Conservation (phyloP, 2,329 filamentous ascomycete genomes). For the Calonectria pseudoreteaudii region DNA sequence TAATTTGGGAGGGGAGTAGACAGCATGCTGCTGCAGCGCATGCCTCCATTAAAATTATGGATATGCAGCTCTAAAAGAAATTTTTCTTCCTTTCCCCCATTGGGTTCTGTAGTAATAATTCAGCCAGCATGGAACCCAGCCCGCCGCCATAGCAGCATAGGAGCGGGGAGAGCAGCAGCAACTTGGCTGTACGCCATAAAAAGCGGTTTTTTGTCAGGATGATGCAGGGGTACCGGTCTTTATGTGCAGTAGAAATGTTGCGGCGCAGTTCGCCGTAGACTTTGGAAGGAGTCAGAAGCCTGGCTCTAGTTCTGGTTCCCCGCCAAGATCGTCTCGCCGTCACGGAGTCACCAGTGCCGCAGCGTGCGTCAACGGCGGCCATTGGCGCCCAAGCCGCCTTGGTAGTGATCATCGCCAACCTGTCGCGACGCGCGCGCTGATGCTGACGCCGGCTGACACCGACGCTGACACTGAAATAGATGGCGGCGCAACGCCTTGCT, state of each 20-base stretch:
- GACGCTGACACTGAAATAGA: conserved; percentile 33
- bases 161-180: conserved; percentile 2
- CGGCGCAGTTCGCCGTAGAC: conserved; percentile 7
- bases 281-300: conserved; percentile 1
- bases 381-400: conserved; percentile 30
- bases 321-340: background rate
- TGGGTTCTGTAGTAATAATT: background rate
- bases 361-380: conserved; percentile 15
- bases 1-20: background rate
- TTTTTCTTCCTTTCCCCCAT: background rate
- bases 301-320: conserved; percentile 6
- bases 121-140: conserved; percentile 5
- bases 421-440: conserved; percentile 23
- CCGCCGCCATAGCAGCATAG: background rate
- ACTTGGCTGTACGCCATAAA: conserved; percentile 5
- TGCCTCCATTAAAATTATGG: conserved; percentile 13
- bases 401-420: conserved; percentile 29
- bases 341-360: conserved; percentile 6
- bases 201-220: conserved; percentile 10
- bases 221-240: conserved; percentile 12
- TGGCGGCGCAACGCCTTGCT: conserved; percentile 30
- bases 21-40: conserved; percentile 5
- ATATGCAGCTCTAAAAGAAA: conserved; percentile 9
- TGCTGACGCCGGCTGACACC: conserved; percentile 39
- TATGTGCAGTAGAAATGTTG: background rate